Evolutionary conservation across 352 stramenopile species (phyloP).

Genomic region (Thraustotheca clavata): DNA sequence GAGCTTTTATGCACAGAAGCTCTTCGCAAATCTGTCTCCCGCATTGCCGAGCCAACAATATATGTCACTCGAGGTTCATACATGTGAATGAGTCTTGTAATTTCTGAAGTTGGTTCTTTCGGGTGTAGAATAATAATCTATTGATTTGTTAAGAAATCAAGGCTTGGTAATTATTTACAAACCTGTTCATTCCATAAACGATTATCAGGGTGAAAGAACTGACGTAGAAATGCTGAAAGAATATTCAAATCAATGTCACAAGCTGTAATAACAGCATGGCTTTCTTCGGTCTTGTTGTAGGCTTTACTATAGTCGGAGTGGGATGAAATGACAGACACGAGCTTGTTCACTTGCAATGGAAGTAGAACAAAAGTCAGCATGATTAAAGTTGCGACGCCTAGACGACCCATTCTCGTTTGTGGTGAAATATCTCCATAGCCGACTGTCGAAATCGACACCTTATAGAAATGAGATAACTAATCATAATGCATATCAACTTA

Average conservation of each 20-base stretch:
- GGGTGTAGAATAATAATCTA: slow-evolving; percentile 68
- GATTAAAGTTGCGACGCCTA: slow-evolving; percentile 73
- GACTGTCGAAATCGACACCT: slow-evolving; percentile 74
- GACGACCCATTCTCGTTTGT: slow-evolving; percentile 52
- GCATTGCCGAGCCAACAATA: slow-evolving; percentile 69
- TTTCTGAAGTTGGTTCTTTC: slow-evolving; percentile 41
- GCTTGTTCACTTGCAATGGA: slow-evolving; percentile 65
- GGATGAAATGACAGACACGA: slow-evolving; percentile 67
- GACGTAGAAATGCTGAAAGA: slow-evolving; percentile 56
- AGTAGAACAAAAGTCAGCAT: slow-evolving; percentile 77
- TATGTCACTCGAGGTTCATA: slow-evolving; percentile 77
- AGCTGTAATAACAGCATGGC: slow-evolving; percentile 66
- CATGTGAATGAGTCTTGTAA: slow-evolving; percentile 67
- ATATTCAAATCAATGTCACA: slow-evolving; percentile 59
- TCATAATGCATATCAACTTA: neutral
- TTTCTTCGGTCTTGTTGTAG: slow-evolving; percentile 57
- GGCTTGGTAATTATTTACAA: neutral
- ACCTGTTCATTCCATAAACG: slow-evolving; percentile 67
- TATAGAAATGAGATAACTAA: neutral
- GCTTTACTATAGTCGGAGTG: slow-evolving; percentile 72
- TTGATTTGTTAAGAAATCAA: no score
- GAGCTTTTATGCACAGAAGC: slow-evolving; percentile 42
- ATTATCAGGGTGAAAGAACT: slow-evolving; percentile 83
- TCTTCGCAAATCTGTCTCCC: slow-evolving; percentile 62
- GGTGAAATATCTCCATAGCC: slow-evolving; percentile 76